A percentile compares a stretch with the other conserved stretches of the same genome.
phyloP scores from a whole-genome alignment of 108 stramenopile species.

The Chaetoceros muelleri region DNA sequence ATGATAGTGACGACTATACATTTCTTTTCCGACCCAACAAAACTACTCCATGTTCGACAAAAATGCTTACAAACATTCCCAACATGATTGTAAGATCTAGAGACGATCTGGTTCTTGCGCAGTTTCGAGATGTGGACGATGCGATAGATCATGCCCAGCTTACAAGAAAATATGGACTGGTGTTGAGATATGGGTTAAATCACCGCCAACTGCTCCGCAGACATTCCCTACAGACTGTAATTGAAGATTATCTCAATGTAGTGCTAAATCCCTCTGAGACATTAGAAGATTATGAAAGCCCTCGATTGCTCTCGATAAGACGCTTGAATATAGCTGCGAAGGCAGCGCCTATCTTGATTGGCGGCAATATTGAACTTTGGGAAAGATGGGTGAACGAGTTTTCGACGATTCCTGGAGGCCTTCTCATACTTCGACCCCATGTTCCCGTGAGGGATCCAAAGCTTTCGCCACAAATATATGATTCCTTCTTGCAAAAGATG shows the following conservation, averaged over 20 bases:
- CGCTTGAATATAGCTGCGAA: slow-evolving; percentile 58
- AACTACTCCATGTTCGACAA: slow-evolving; percentile 8
- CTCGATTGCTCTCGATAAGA: slow-evolving; percentile 33
- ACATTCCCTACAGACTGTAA: slow-evolving; percentile 34
- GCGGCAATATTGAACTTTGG: slow-evolving; percentile 55
- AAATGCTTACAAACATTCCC: slow-evolving; percentile 23
- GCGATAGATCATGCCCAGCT: slow-evolving; percentile 46
- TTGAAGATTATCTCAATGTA: slow-evolving; percentile 46
- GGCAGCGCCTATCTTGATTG: slow-evolving; percentile 57
- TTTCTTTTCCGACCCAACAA: slow-evolving; percentile 37
- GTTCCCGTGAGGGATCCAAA: slow-evolving; percentile 74
- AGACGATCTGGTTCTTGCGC: slow-evolving; percentile 34
- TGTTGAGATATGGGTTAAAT: slow-evolving; percentile 40
- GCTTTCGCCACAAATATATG: slow-evolving; percentile 47
- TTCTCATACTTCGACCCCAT: slow-evolving; percentile 56
- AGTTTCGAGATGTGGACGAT: slow-evolving; percentile 63
- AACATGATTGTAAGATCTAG: slow-evolving; percentile 35
- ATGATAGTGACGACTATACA: slow-evolving; percentile 68
- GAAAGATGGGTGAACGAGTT: slow-evolving; percentile 52
- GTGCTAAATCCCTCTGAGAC: slow-evolving; percentile 22
- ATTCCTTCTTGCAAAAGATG: slow-evolving; percentile 45
- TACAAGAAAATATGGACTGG: slow-evolving; percentile 37
- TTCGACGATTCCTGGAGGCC: slow-evolving; percentile 51
- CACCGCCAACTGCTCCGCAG: slow-evolving; percentile 44
- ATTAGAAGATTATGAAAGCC: background rate